Percentiles rank a stretch among this genome's conserved stretches.
These are phyloP conservation scores for Pseudogymnoascus sp. DNA, from an alignment of 2,329 filamentous ascomycete species.

Conservation along the genomic window DNA sequence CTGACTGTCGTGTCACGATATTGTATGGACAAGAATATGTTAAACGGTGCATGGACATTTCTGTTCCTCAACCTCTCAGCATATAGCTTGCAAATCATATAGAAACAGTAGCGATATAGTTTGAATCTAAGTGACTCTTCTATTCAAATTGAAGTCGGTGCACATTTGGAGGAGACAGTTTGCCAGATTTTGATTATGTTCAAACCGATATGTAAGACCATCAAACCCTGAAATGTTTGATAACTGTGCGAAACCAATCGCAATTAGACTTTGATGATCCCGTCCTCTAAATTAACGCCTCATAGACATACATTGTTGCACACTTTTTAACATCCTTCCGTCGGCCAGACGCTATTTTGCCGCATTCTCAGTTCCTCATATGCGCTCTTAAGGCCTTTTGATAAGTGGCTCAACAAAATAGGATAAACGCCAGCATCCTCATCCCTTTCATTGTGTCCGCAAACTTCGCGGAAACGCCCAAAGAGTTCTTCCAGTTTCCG, in stretches of 20 bases:
- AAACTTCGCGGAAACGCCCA: conserved; percentile 37
- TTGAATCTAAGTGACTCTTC: no score
- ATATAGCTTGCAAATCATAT: background rate
- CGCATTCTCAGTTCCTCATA: conserved; percentile 30
- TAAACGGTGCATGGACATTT: background rate
- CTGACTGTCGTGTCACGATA: background rate
- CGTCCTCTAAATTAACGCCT: background rate
- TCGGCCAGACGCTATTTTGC: conserved; percentile 7
- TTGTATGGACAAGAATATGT: background rate
- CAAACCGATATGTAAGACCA: background rate
- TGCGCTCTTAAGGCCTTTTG: conserved; percentile 37
- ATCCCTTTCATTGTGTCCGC: conserved; percentile 16
- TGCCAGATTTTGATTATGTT: background rate
- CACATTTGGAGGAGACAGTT: background rate
- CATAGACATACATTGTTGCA: background rate
- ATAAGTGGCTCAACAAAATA: conserved; percentile 40
- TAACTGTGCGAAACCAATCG: background rate
- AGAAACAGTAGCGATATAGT: no score
- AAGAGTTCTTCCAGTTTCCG: conserved; percentile 42
- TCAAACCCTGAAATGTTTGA: background rate
- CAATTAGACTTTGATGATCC: background rate
- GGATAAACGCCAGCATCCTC: conserved; percentile 34
- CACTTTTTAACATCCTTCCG: background rate
- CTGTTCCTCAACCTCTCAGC: background rate
- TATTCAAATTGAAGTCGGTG: background rate